Evolutionary conservation across 768 basidiomycete genomes (phyloP).

Genomic region (Auricularia heimuer): DNA sequence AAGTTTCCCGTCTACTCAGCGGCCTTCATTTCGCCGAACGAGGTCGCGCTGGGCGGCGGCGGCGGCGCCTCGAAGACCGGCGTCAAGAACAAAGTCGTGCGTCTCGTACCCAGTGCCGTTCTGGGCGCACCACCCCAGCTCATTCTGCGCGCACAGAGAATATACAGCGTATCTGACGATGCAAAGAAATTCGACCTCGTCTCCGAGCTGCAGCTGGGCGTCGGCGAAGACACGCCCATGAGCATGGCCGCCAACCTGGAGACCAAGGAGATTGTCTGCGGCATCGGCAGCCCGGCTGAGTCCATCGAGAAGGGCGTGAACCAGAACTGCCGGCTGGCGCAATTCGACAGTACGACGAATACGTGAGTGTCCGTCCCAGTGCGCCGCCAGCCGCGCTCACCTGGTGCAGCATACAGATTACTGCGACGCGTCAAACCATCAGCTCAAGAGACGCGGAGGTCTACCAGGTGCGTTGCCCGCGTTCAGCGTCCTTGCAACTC

Average conservation of each 20-base stretch:
- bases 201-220: slow-evolving; percentile 65
- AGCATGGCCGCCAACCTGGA: slow-evolving; percentile 75
- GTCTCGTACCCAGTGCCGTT: slow-evolving; percentile 19
- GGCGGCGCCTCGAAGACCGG: slow-evolving; percentile 80
- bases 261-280: slow-evolving; percentile 58
- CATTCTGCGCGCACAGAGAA: slow-evolving; percentile 34
- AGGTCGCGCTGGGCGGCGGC: slow-evolving; percentile 72
- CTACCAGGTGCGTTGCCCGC: slow-evolving; percentile 58
- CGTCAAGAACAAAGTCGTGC: slow-evolving; percentile 88
- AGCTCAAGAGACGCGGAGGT: slow-evolving; percentile 52
- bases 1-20: slow-evolving; percentile 85
- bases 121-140: neutral
- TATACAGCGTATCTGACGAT: slow-evolving; percentile 48
- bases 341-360: slow-evolving; percentile 48
- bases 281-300: slow-evolving; percentile 71
- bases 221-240: slow-evolving; percentile 92
- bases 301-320: slow-evolving; percentile 58
- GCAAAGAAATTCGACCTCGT: slow-evolving; percentile 45
- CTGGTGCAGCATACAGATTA: slow-evolving; percentile 38
- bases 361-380: slow-evolving; percentile 13
- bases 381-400: slow-evolving; percentile 1
- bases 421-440: slow-evolving; percentile 53
- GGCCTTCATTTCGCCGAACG: slow-evolving; percentile 61
- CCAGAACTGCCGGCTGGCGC: slow-evolving; percentile 74
- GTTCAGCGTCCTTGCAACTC: neutral